A percentile compares a stretch with the other conserved stretches of the same genome.
Evolutionary conservation across 768 basidiomycete genomes (phyloP).

Genomic region (Leccinum pellstonianum): DNA sequence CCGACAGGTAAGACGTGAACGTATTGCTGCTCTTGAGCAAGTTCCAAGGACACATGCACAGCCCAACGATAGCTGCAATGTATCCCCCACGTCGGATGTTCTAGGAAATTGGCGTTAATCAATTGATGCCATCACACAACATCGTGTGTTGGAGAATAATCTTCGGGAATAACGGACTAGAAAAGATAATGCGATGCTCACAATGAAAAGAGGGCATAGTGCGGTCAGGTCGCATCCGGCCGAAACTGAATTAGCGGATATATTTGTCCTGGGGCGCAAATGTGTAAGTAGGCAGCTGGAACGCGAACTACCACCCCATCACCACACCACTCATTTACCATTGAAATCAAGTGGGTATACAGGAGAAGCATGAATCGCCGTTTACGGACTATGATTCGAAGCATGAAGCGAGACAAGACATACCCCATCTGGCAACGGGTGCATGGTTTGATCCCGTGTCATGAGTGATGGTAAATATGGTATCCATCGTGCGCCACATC

Average conservation of each 20-base stretch:
- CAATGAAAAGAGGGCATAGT: conserved; percentile 73
- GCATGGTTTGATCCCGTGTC: conserved; percentile 2
- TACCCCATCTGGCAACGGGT: conserved; percentile 27
- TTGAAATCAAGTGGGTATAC: not conserved
- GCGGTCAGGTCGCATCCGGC: conserved; percentile 84
- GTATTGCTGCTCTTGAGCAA: conserved; percentile 67
- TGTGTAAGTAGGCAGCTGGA: not conserved
- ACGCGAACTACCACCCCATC: conserved; percentile 8
- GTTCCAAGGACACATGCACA: conserved; percentile 78
- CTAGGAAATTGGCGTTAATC: conserved; percentile 30
- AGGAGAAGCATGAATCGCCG: conserved; percentile 16
- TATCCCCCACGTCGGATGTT: conserved; percentile 86
- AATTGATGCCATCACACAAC: conserved; percentile 1
- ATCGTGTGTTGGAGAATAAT: not conserved
- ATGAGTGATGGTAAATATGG: not conserved
- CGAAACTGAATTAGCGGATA: conserved; percentile 79
- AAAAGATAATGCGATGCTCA: conserved; percentile 29
- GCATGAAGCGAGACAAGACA: conserved; percentile 6
- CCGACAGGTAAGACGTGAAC: conserved; percentile 80
- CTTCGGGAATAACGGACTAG: conserved; percentile 1
- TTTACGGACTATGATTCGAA: conserved; percentile 5
- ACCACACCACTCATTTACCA: conserved; percentile 2
- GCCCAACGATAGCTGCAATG: conserved; percentile 73
- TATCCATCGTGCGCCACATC: conserved; percentile 4
- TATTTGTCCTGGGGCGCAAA: conserved; percentile 57